Evolutionary conservation across 148 eudicot genomes (phyloP).

Genomic region (Spergularia marina): DNA sequence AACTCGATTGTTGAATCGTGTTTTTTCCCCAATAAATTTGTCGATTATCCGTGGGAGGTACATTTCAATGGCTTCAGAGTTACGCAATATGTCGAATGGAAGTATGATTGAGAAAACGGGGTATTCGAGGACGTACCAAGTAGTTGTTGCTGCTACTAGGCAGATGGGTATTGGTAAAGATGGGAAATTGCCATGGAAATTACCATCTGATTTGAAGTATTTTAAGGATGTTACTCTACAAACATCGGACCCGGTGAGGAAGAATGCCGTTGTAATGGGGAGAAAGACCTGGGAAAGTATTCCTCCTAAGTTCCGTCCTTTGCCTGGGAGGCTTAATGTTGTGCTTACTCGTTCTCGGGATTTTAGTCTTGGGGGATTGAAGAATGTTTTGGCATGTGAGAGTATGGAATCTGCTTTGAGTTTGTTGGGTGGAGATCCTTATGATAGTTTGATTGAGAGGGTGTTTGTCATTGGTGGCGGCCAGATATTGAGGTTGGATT

Average conservation of each 20-base stretch:
- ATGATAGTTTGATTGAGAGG: constrained; percentile 55
- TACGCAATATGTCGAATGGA: constrained; percentile 32
- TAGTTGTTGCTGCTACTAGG: constrained; percentile 86
- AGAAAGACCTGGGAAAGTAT: constrained; percentile 99
- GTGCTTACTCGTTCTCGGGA: constrained; percentile 66
- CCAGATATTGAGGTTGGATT: constrained; percentile 59
- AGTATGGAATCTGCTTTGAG: constrained; percentile 67
- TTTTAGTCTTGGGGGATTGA: constrained; percentile 43
- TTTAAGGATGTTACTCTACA: constrained; percentile 72
- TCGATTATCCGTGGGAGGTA: background rate
- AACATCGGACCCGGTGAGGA: constrained; percentile 64
- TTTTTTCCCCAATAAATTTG: background rate
- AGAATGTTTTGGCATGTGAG: constrained; percentile 63
- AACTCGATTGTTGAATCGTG: background rate
- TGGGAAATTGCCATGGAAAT: constrained; percentile 87
- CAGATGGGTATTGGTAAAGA: constrained; percentile 94
- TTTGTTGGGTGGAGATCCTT: constrained; percentile 56
- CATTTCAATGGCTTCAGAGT: constrained; percentile 46
- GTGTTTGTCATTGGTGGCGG: constrained; percentile 93
- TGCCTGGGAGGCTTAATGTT: constrained; percentile 84
- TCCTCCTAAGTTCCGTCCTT: constrained; percentile 58
- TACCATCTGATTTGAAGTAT: constrained; percentile 78
- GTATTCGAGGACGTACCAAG: constrained; percentile 63
- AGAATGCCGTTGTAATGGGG: constrained; percentile 93
- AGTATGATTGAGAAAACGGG: constrained; percentile 16